Evolutionary conservation across 768 basidiomycete genomes (phyloP).

Genomic region (Mycena chlorophos): DNA sequence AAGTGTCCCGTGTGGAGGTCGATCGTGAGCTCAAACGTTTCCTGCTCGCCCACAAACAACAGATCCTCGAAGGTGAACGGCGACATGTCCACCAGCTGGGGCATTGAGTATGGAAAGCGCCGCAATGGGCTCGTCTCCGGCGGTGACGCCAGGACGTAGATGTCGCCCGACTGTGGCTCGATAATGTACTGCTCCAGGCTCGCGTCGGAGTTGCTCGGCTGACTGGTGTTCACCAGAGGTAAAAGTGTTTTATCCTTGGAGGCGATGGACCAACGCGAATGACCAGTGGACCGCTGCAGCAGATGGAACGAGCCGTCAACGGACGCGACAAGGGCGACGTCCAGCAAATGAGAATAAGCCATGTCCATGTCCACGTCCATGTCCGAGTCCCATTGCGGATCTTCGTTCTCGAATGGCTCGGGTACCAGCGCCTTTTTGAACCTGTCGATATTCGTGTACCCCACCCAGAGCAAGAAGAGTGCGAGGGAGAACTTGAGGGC

Average conservation of each 20-base stretch:
- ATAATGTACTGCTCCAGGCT: conserved; percentile 75
- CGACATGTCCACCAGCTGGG: conserved; percentile 89
- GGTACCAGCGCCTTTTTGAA: too few species aligned
- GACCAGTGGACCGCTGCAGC: conserved; percentile 82
- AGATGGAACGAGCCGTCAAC: conserved; percentile 96
- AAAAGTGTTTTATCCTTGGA: conserved; percentile 61
- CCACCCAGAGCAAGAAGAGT: too few species aligned
- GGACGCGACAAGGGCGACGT: conserved; percentile 86
- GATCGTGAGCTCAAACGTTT: conserved; percentile 75
- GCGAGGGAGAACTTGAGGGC: too few species aligned
- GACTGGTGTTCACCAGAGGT: too few species aligned
- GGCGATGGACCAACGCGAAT: conserved; percentile 88
- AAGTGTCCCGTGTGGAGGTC: conserved; percentile 80
- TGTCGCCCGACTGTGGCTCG: conserved; percentile 92
- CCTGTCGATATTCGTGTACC: too few species aligned
- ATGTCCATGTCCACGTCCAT: too few species aligned
- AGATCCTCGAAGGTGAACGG: conserved; percentile 72
- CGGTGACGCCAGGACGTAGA: conserved; percentile 81
- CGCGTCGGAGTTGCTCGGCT: conserved; percentile 31
- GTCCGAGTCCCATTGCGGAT: too few species aligned
- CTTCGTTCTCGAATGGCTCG: too few species aligned
- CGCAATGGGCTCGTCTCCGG: conserved; percentile 69
- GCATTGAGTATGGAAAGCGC: conserved; percentile 88
- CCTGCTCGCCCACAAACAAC: conserved; percentile 88
- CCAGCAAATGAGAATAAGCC: conserved; percentile 73